Evolutionary conservation across 129 eudicot genomes (phyloP).

Genomic region (Arctium minus): DNA sequence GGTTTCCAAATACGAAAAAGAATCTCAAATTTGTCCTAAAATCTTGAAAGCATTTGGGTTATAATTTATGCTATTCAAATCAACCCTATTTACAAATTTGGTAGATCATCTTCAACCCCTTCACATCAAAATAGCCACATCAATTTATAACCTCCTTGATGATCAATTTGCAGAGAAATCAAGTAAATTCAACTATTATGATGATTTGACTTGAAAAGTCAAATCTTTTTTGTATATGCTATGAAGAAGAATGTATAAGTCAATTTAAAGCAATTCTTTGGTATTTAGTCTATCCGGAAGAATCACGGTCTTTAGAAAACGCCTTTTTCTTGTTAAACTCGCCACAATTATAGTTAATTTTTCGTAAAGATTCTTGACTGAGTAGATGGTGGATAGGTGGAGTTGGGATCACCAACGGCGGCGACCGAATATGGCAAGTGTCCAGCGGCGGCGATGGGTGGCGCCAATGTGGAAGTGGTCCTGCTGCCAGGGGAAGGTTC

Average conservation of each 20-base stretch:
- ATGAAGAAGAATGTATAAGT: neutral
- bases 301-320: constrained; percentile 34
- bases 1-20: no score
- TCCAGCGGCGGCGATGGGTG: constrained; percentile 84
- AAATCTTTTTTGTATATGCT: neutral
- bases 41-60: no score
- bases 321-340: constrained; percentile 46
- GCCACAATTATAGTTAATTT: constrained; percentile 21
- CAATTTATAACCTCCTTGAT: no score
- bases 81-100: no score
- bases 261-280: constrained; percentile 40
- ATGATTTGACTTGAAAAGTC: neutral
- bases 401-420: constrained; percentile 43
- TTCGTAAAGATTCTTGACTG: constrained; percentile 23
- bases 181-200: neutral
- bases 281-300: constrained; percentile 48
- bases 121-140: no score
- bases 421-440: constrained; percentile 58
- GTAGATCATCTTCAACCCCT: no score
- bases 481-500: constrained; percentile 67
- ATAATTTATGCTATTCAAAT: no score
- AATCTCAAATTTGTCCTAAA: no score
- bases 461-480: constrained; percentile 86
- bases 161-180: neutral
- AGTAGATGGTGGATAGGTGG: constrained; percentile 18